Conservation (phyloP, 75 land plant genomes). For the Sequoiadendron giganteum region DNA sequence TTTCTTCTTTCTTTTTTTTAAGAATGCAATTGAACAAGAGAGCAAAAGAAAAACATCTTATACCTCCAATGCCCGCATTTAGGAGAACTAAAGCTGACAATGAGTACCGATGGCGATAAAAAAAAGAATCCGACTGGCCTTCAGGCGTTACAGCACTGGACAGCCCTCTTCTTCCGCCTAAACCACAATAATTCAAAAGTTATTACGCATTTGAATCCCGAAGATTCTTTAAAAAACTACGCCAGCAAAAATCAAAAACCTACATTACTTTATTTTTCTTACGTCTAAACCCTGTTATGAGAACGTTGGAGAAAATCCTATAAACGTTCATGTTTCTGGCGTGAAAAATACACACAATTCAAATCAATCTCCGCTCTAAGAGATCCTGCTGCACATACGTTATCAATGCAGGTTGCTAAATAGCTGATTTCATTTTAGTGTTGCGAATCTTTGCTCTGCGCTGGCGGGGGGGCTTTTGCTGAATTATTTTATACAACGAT, state of each 20-base stretch:
- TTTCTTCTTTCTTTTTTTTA: too few relatives aligned
- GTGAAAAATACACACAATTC: neutral
- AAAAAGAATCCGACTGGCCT: neutral
- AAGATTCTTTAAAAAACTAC: neutral
- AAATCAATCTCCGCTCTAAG: neutral
- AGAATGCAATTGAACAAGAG: neutral
- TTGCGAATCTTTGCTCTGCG: neutral
- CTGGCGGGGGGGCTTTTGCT: neutral
- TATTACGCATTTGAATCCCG: neutral
- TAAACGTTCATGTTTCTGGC: neutral
- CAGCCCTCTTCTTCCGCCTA: neutral
- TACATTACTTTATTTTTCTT: neutral
- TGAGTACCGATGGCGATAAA: neutral
- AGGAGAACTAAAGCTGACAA: neutral
- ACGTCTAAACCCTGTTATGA: neutral
- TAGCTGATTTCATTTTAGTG: neutral
- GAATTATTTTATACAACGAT: neutral
- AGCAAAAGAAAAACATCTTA: neutral
- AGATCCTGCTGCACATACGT: neutral
- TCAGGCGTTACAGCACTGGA: neutral
- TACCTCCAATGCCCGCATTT: conserved; percentile 5
- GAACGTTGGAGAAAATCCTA: neutral
- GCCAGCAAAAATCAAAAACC: neutral
- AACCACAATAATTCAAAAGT: neutral
- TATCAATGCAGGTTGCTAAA: neutral